These are phyloP conservation scores for Acephala macrosclerotiorum DNA, from an alignment of 2,329 filamentous ascomycete species.

Conservation along the genomic window DNA sequence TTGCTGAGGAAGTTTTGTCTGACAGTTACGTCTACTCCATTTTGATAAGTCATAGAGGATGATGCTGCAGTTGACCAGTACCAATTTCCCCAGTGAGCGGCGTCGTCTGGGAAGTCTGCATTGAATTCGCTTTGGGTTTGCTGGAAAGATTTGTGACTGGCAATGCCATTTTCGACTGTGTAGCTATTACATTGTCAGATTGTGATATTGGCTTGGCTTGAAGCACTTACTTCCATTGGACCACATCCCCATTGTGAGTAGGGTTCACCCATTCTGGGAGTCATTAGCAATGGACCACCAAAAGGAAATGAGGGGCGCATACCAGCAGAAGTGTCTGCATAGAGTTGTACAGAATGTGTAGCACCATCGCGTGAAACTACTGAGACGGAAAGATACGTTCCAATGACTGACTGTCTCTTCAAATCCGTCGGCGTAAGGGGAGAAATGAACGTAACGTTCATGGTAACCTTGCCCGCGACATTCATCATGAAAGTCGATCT, in stretches of 20 bases:
- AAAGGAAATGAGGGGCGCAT: constrained; percentile 36
- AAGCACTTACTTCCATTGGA: constrained; percentile 65
- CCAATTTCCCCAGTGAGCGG: constrained; percentile 82
- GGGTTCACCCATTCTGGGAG: constrained; percentile 72
- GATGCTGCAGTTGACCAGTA: constrained; percentile 74
- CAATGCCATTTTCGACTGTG: constrained; percentile 34
- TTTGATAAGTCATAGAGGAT: constrained; percentile 68
- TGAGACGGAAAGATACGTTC: constrained; percentile 73
- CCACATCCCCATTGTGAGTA: constrained; percentile 61
- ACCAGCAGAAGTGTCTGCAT: constrained; percentile 76
- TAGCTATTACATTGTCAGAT: constrained; percentile 54
- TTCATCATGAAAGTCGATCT: constrained; percentile 74
- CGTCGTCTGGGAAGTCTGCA: constrained; percentile 42
- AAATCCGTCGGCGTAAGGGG: constrained; percentile 75
- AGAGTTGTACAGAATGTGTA: constrained; percentile 71
- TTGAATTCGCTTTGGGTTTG: constrained; percentile 41
- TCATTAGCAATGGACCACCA: constrained; percentile 10
- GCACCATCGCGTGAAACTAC: constrained; percentile 68
- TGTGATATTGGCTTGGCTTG: neutral
- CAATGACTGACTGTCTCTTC: constrained; percentile 71
- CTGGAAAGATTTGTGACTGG: constrained; percentile 35
- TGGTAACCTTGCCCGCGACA: constrained; percentile 64
- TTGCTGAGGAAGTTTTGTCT: constrained; percentile 71
- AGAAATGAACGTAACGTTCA: constrained; percentile 76
- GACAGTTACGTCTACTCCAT: constrained; percentile 69